Evolutionary conservation across 306 rosid genomes (phyloP).

Genomic region (Vachellia collinsii): DNA sequence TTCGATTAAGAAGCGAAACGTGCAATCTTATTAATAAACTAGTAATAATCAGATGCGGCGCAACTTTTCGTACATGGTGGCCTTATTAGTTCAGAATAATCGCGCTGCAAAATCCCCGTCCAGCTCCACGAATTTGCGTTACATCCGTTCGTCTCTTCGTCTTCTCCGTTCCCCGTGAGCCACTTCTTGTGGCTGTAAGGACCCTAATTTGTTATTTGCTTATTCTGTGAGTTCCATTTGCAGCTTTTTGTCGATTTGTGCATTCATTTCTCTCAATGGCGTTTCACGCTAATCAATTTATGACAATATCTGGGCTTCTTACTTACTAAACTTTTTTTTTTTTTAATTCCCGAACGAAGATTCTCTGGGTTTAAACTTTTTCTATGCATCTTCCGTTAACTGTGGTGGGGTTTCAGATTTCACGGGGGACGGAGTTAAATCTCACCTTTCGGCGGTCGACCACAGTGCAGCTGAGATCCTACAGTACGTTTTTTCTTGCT

Average conservation of each 20-base stretch:
- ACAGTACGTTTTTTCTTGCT: neutral
- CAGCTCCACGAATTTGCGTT: neutral
- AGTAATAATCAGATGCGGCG: too few species aligned
- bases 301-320: neutral
- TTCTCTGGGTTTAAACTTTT: conserved; percentile 5
- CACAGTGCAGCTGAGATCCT: neutral
- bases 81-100: too few species aligned
- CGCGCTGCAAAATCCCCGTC: too few species aligned
- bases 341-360: too few species aligned
- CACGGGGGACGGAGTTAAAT: conserved; percentile 4
- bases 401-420: conserved; percentile 20
- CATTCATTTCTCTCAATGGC: neutral
- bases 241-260: neutral
- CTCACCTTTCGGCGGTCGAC: neutral
- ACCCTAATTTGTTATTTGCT: neutral
- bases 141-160: neutral
- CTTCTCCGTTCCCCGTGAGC: neutral
- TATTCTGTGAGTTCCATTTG: neutral
- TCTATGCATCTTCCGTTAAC: neutral
- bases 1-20: too few species aligned
- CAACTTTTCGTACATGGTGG: too few species aligned
- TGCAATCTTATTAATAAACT: too few species aligned
- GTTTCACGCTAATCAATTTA: neutral
- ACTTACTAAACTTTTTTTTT: neutral
- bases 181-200: conserved; percentile 2